A percentile compares a stretch with the other conserved stretches of the same genome.
Conservation (phyloP, 2,329 filamentous ascomycete genomes). For the Alternaria brassicae region DNA sequence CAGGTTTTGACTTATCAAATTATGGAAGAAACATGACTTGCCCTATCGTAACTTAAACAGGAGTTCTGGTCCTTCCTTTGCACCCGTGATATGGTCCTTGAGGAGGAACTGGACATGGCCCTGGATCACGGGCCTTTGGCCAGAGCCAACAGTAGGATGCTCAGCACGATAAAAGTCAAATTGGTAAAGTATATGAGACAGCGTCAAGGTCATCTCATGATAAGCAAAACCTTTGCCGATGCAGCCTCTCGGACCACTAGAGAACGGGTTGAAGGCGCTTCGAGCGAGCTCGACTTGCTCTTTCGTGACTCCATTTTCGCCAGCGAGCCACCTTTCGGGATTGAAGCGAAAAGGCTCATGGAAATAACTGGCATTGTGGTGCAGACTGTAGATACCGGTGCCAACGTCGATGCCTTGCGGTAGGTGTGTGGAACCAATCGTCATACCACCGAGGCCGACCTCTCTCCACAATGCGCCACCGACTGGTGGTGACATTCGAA, state of each 20-base stretch:
- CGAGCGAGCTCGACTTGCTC: not conserved
- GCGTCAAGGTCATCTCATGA: constrained; percentile 3
- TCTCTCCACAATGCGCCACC: constrained; percentile 23
- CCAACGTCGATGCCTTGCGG: not conserved
- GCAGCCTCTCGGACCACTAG: constrained; percentile 6
- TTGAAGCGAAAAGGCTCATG: constrained; percentile 1
- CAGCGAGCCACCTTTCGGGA: constrained; percentile 11
- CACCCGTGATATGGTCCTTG: too few species aligned
- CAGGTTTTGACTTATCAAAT: too few species aligned
- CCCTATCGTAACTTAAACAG: too few species aligned
- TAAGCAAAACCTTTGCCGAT: constrained; percentile 10
- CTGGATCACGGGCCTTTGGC: too few species aligned
- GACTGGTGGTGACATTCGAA: constrained; percentile 32
- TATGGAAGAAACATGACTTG: too few species aligned
- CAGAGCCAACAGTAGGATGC: too few species aligned
- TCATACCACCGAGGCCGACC: too few species aligned
- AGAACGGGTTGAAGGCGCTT: constrained; percentile 9
- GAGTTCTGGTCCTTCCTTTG: too few species aligned
- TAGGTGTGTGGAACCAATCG: not conserved
- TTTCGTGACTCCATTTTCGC: too few species aligned
- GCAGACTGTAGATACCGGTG: not conserved
- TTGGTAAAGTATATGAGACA: constrained; percentile 4
- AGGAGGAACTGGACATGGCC: too few species aligned
- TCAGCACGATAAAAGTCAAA: too few species aligned
- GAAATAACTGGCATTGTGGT: not conserved